These are phyloP conservation scores for Phytophthora fragariaefolia DNA, from an alignment of 352 stramenopile species.

Conservation along the genomic window DNA sequence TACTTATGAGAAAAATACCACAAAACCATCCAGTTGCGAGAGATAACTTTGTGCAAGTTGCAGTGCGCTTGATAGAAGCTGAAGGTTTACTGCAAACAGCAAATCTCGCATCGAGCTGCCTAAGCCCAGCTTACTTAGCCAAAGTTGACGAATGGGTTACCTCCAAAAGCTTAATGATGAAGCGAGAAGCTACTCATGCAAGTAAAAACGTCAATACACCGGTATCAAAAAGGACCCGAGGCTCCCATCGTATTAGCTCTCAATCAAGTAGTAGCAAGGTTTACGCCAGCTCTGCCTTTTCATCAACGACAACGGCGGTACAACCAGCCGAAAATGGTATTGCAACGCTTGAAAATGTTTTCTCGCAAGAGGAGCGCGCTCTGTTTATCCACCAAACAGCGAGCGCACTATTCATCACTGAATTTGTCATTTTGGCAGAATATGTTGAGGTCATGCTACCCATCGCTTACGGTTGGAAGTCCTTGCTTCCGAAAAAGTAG, in stretches of 20 bases:
- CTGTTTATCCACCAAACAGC: constrained; percentile 30
- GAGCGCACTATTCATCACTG: constrained; percentile 34
- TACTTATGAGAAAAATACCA: constrained; percentile 20
- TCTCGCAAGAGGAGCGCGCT: constrained; percentile 9
- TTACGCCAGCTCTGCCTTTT: background rate
- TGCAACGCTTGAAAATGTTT: constrained; percentile 1
- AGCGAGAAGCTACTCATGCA: background rate
- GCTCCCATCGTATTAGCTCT: too few relatives aligned
- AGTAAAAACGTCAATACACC: background rate
- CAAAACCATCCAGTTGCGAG: background rate
- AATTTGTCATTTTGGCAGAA: constrained; percentile 43
- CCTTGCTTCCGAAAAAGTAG: background rate
- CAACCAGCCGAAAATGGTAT: background rate
- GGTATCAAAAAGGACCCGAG: too few relatives aligned
- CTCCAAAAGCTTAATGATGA: background rate
- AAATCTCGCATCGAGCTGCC: background rate
- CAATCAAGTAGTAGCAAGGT: background rate
- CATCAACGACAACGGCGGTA: background rate
- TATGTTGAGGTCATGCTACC: constrained; percentile 41
- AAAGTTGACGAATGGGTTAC: constrained; percentile 8
- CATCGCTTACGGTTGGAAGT: constrained; percentile 27
- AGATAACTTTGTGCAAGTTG: constrained; percentile 16
- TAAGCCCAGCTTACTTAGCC: background rate
- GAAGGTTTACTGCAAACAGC: background rate
- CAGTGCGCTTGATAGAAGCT: constrained; percentile 1